Evolutionary conservation across 495 filamentous ascomycete species (phyloP).

Genomic region (Annulohypoxylon bovei): DNA sequence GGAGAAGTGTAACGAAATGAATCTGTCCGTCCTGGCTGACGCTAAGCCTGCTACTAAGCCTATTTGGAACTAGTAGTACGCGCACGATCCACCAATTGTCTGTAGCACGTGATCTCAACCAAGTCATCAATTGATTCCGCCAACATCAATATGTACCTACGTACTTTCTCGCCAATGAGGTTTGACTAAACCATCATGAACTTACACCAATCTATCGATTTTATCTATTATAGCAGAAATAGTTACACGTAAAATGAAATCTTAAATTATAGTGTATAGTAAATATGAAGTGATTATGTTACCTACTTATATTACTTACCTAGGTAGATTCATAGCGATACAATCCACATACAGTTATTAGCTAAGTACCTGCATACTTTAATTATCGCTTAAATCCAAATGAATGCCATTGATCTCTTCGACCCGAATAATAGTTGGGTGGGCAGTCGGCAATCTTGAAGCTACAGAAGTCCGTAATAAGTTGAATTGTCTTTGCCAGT

Average conservation of each 20-base stretch:
- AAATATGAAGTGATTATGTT: too few relatives aligned
- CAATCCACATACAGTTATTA: too few relatives aligned
- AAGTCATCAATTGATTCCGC: not conserved
- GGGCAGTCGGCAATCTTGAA: not conserved
- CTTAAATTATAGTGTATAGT: too few relatives aligned
- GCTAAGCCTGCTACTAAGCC: constrained; percentile 17
- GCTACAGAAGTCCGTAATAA: not conserved
- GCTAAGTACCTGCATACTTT: not conserved
- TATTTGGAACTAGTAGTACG: not conserved
- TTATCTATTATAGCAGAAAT: not conserved
- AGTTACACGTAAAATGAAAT: too few relatives aligned
- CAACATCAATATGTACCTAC: not conserved
- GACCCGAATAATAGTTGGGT: not conserved
- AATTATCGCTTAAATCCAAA: not conserved
- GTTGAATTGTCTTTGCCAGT: not conserved
- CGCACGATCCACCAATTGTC: constrained; percentile 7
- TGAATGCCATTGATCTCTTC: not conserved
- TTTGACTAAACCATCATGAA: not conserved
- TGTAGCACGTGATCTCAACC: constrained; percentile 23
- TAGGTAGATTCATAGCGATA: not conserved
- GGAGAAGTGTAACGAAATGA: constrained; percentile 12
- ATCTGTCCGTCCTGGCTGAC: constrained; percentile 21
- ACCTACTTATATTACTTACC: not conserved
- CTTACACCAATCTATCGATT: not conserved
- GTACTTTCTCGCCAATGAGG: not conserved